These are phyloP conservation scores for Diospyros lotus DNA, from an alignment of 148 eudicot genomes.

Conservation along the genomic window DNA sequence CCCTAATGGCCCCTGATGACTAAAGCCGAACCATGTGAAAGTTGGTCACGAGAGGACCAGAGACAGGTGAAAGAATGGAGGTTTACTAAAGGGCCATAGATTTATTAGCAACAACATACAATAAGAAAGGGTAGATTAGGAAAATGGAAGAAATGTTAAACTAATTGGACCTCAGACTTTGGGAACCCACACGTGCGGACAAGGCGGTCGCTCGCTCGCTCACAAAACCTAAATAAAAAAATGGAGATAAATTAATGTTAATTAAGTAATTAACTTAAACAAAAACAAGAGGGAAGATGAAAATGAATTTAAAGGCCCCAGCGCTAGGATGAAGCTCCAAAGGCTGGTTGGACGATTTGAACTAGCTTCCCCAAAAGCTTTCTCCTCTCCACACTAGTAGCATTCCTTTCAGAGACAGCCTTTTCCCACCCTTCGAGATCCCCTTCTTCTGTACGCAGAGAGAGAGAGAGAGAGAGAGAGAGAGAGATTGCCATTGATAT, in stretches of 20 bases:
- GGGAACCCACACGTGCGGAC: slow-evolving; percentile 62
- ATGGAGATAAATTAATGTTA: slow-evolving; percentile 8
- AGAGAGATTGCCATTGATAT: neutral
- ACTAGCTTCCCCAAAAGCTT: slow-evolving; percentile 11
- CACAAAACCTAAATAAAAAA: slow-evolving; percentile 19
- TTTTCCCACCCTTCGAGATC: slow-evolving; percentile 18
- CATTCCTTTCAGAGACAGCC: slow-evolving; percentile 14
- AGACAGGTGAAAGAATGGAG: neutral
- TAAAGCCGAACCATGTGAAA: no score
- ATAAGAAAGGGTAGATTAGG: slow-evolving; percentile 9
- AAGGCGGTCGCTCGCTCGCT: slow-evolving; percentile 44
- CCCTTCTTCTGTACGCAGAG: neutral
- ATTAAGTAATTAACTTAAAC: slow-evolving; percentile 17
- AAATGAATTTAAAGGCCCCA: neutral
- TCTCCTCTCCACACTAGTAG: neutral
- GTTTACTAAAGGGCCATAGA: neutral
- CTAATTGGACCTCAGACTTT: slow-evolving; percentile 27
- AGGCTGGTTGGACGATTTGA: slow-evolving; percentile 9
- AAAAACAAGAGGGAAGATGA: slow-evolving; percentile 22
- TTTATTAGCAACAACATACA: neutral
- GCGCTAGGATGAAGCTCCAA: neutral
- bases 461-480: neutral
- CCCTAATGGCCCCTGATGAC: no score
- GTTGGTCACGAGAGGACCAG: no score
- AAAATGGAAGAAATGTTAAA: slow-evolving; percentile 8